Conservation (phyloP, 257 asterid genomes). For the Dorcoceras hygrometricum region DNA sequence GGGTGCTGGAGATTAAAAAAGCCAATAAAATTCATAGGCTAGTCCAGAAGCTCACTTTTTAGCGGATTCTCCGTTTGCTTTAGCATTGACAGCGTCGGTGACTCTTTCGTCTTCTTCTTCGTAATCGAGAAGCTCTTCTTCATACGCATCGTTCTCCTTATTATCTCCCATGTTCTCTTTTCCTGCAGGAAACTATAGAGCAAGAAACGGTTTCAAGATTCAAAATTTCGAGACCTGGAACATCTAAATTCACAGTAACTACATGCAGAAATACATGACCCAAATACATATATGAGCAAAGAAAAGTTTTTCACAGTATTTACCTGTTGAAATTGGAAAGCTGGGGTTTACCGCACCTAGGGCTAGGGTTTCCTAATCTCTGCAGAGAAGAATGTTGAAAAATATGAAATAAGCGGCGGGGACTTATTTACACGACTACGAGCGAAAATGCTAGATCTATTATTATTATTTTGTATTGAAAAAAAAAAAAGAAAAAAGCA, state of each 20-base stretch:
- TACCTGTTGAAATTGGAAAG: constrained; percentile 31
- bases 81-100: constrained; percentile 53
- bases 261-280: neutral
- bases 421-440: too few relatives aligned
- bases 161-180: constrained; percentile 57
- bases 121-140: constrained; percentile 93
- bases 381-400: constrained; percentile 33
- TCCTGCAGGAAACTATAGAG: constrained; percentile 26
- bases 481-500: too few relatives aligned
- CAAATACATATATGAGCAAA: neutral
- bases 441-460: too few relatives aligned
- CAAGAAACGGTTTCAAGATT: constrained; percentile 20
- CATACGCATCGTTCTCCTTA: constrained; percentile 82
- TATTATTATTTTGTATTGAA: too few relatives aligned
- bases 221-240: neutral
- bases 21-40: neutral
- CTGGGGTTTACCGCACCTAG: neutral
- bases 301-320: constrained; percentile 2
- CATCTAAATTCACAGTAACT: neutral
- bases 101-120: constrained; percentile 91
- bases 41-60: constrained; percentile 53
- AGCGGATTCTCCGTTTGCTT: constrained; percentile 81
- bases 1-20: neutral
- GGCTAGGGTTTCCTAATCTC: constrained; percentile 23
- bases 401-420: neutral